A percentile compares a stretch with the other conserved stretches of the same genome.
These are phyloP conservation scores for Rhizoclosmatium sp. DNA, from an alignment of 192 early-diverging fungal genomes.

Conservation along the genomic window DNA sequence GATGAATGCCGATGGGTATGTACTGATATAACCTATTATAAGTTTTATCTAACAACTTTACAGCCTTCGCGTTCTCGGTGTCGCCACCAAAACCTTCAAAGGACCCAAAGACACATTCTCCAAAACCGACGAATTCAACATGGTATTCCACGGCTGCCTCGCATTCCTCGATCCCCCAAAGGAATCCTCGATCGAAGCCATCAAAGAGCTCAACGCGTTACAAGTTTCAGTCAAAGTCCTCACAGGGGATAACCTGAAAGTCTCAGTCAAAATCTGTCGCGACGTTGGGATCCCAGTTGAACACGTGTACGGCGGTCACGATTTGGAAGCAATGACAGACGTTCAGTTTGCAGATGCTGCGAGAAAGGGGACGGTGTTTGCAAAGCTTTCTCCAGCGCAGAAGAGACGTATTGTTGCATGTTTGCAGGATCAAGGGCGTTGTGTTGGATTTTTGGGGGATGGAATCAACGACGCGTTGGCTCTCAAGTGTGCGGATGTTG, in stretches of 20 bases:
- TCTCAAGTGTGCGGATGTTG: conserved; percentile 56
- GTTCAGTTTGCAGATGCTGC: conserved; percentile 46
- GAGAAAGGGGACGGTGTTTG: conserved; percentile 55
- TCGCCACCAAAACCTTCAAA: conserved; percentile 47
- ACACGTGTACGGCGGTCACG: conserved; percentile 45
- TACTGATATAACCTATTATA: neutral
- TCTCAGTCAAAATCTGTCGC: conserved; percentile 56
- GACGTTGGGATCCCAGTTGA: conserved; percentile 55
- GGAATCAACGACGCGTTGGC: conserved; percentile 66
- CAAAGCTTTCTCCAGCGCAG: conserved; percentile 60
- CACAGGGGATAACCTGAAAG: conserved; percentile 59
- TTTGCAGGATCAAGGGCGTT: conserved; percentile 46
- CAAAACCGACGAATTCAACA: conserved; percentile 47
- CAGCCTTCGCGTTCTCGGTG: conserved; percentile 58
- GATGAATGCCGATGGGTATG: neutral
- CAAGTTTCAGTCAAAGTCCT: conserved; percentile 60
- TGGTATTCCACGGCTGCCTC: conserved; percentile 56
- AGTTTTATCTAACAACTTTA: conserved; percentile 11
- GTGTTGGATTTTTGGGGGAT: conserved; percentile 62
- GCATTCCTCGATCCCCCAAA: conserved; percentile 63
- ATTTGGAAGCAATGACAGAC: conserved; percentile 45
- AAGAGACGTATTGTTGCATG: conserved; percentile 52
- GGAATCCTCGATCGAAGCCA: conserved; percentile 46
- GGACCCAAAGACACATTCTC: conserved; percentile 28
- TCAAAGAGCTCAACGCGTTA: conserved; percentile 47